Evolutionary conservation across 164 flowering plant species (phyloP).

Genomic region (Liquidambar formosana): DNA sequence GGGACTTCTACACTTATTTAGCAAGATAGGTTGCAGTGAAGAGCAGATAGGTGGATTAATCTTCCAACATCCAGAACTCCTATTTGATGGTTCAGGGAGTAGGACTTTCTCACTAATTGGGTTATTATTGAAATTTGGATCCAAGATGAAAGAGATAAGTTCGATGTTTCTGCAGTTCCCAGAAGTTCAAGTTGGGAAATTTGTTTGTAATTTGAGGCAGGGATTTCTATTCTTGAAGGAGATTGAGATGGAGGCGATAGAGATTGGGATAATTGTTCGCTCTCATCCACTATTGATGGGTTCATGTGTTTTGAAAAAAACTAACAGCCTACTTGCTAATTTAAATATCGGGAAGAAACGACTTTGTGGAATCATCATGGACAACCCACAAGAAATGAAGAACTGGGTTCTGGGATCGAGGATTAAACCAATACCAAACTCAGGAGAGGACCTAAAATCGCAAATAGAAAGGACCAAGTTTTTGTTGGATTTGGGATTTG

Average conservation of each 20-base stretch:
- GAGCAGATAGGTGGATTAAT: conserved; percentile 40
- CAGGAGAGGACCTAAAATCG: conserved; percentile 16
- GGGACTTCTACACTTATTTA: conserved; percentile 36
- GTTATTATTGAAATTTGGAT: conserved; percentile 54
- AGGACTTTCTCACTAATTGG: conserved; percentile 34
- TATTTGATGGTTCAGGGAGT: conserved; percentile 60
- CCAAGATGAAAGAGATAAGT: conserved; percentile 23
- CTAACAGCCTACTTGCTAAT: conserved; percentile 25
- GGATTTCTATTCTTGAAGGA: conserved; percentile 41
- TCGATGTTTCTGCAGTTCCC: conserved; percentile 49
- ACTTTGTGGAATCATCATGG: conserved; percentile 44
- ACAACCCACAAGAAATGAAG: conserved; percentile 54
- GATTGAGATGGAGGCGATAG: conserved; percentile 48
- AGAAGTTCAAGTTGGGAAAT: conserved; percentile 33
- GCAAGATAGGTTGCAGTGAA: conserved; percentile 33
- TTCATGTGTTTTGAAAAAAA: conserved; percentile 42
- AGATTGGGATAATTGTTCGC: conserved; percentile 42
- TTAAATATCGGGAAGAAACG: conserved; percentile 48
- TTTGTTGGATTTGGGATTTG: conserved; percentile 54
- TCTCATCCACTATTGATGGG: conserved; percentile 47
- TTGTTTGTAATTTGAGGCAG: conserved; percentile 42
- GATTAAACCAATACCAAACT: conserved; percentile 31
- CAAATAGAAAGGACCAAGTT: conserved; percentile 44
- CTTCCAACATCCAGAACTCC: conserved; percentile 40
- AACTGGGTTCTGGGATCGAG: conserved; percentile 45